Evolutionary conservation across 129 eudicot genomes (phyloP), one percentile per base, ranked within the genome.

Genomic region (Centaurea solstitialis): DNA sequence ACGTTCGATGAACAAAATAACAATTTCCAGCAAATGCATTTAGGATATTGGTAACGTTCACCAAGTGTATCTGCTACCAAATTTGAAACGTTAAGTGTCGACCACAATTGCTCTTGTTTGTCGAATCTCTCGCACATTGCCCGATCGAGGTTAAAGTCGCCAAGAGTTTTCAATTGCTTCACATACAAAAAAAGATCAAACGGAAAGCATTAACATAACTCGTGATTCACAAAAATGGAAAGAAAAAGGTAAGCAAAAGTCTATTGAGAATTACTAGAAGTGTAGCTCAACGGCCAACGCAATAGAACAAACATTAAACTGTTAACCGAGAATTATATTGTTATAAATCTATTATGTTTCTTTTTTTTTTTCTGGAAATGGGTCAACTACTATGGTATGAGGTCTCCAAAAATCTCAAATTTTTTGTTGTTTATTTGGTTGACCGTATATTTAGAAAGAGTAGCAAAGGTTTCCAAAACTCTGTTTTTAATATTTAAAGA

Each of bases 1-100:
- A 33, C 30, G 61, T 79, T 74, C 21, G 81, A 68, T 77, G 91
- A 86, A 80, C 81, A 94, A 65, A 85, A 69, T 59, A 93, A 69
- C 18, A 93, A 69, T 87, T 96, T 96, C 99, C 99, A 96, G 88
- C 97, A 91, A 79, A 93, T 81, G 84, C 92, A 89, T 68, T 76
- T 91, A 53, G 98, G 84, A 83, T 81, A 71, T 35, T 86, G 83
- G 80, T 89, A 83, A 72, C 84, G 93, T 73, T 77, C 87, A 77
- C 75, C 59, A 26, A 96, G 99, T 59, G 73, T 84, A 64, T 87
- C 79, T 28, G 93, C 93, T 50, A 91, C 89, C 71, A 93, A 89
- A 1, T 91, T 90, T 50, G 98, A 93, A 53, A 92, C 93, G 74
- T 93, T 89, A 71, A 93, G 86, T 82, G 86, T 89, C 26, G 97